A percentile compares a stretch with the other conserved stretches of the same genome.
Conservation (phyloP, 257 asterid genomes). For the Lycium barbarum region DNA sequence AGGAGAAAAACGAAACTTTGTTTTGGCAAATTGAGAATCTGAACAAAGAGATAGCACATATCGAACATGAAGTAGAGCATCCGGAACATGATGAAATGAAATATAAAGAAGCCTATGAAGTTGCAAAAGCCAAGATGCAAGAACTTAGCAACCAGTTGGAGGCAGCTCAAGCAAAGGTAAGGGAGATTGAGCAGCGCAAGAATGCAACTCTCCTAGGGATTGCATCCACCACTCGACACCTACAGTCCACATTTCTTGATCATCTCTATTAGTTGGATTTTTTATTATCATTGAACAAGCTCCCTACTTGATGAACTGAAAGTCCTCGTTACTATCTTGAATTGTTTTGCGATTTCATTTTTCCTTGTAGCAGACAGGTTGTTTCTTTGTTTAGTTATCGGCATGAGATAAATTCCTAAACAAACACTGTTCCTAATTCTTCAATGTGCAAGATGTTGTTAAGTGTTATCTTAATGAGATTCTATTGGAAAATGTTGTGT, state of each 20-base stretch:
- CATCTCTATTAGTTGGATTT: not conserved
- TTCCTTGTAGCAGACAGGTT: too few species aligned
- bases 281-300: too few species aligned
- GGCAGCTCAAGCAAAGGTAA: not conserved
- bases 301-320: too few species aligned
- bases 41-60: not conserved
- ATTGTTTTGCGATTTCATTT: too few species aligned
- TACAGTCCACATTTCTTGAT: not conserved
- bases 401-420: too few species aligned
- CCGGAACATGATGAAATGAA: not conserved
- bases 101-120: not conserved
- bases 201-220: not conserved
- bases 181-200: not conserved
- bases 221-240: not conserved
- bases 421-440: too few species aligned
- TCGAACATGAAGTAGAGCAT: not conserved
- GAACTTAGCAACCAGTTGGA: not conserved
- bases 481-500: not conserved
- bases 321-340: too few species aligned
- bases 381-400: too few species aligned
- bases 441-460: not conserved
- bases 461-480: not conserved
- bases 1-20: not conserved
- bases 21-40: not conserved
- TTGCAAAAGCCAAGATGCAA: not conserved